A percentile compares a stretch with the other conserved stretches of the same genome.
These are phyloP conservation scores for Lachnellula arida DNA, from an alignment of 2,329 filamentous ascomycete genomes.

Conservation along the genomic window DNA sequence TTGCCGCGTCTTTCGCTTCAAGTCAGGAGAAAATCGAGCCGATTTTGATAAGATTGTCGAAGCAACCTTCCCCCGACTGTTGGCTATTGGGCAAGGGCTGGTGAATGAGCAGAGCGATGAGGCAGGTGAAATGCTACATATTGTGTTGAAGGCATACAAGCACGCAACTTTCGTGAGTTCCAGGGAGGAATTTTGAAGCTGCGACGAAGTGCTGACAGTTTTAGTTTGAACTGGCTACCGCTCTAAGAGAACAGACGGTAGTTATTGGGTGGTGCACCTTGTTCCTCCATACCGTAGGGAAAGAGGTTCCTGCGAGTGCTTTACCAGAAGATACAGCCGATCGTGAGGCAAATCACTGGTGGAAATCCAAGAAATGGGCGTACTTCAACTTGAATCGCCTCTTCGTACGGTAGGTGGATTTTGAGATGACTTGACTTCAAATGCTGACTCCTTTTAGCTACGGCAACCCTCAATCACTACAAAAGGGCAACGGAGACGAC, in stretches of 20 bases:
- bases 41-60: slow-evolving; percentile 96
- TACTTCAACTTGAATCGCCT: slow-evolving; percentile 96
- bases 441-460: slow-evolving; percentile 56
- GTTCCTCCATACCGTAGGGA: slow-evolving; percentile 85
- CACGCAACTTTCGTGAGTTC: slow-evolving; percentile 86
- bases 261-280: slow-evolving; percentile 96
- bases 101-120: slow-evolving; percentile 89
- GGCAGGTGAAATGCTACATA: slow-evolving; percentile 92
- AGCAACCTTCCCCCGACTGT: slow-evolving; percentile 80
- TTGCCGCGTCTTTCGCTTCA: slow-evolving; percentile 93
- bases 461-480: slow-evolving; percentile 75
- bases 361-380: slow-evolving; percentile 99
- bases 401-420: slow-evolving; percentile 70
- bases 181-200: slow-evolving; percentile 13
- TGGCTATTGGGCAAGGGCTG: slow-evolving; percentile 82
- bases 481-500: slow-evolving; percentile 69
- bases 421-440: not conserved
- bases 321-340: slow-evolving; percentile 77
- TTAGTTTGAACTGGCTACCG: slow-evolving; percentile 79
- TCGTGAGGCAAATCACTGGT: slow-evolving; percentile 93
- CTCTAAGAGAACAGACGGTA: slow-evolving; percentile 71
- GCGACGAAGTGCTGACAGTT: slow-evolving; percentile 30
- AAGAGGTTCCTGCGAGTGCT: slow-evolving; percentile 72
- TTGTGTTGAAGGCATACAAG: slow-evolving; percentile 95
- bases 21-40: slow-evolving; percentile 69